These are phyloP conservation scores for Dothideomycetidae sp. DNA, from an alignment of 2,329 filamentous ascomycete genomes.

Conservation along the genomic window DNA sequence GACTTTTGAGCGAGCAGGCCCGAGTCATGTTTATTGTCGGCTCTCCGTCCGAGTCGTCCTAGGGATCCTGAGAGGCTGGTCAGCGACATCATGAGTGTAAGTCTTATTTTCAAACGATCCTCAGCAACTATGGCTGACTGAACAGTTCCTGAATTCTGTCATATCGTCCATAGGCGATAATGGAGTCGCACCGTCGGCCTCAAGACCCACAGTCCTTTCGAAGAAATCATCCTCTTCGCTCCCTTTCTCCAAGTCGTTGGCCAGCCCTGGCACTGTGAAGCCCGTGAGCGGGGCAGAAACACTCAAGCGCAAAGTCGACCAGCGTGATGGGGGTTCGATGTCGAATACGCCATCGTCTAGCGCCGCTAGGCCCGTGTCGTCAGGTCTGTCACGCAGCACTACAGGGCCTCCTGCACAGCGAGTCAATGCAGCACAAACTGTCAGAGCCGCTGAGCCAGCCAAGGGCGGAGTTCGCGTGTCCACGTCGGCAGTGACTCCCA, in stretches of 20 bases:
- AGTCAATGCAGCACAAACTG: constrained; percentile 7
- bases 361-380: constrained; percentile 12
- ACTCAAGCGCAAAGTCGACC: constrained; percentile 24
- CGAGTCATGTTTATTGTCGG: not conserved
- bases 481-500: constrained; percentile 1
- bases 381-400: constrained; percentile 13
- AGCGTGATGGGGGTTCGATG: constrained; percentile 22
- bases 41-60: not conserved
- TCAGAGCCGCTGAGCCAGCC: constrained; percentile 10
- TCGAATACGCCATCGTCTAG: constrained; percentile 21
- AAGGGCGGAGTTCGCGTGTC: constrained; percentile 10
- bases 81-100: constrained; percentile 13
- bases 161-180: constrained; percentile 36
- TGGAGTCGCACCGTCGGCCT: constrained; percentile 9
- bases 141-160: constrained; percentile 38
- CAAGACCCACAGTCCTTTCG: constrained; percentile 11
- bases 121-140: constrained; percentile 4
- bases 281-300: constrained; percentile 17
- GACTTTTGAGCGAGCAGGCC: too few relatives aligned
- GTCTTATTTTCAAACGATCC: not conserved
- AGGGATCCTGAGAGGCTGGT: not conserved
- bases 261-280: not conserved
- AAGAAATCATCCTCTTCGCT: constrained; percentile 11
- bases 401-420: constrained; percentile 12
- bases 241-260: constrained; percentile 10